These are phyloP conservation scores for Parathielavia appendiculata DNA, from an alignment of 495 filamentous ascomycete genomes.

Conservation along the genomic window DNA sequence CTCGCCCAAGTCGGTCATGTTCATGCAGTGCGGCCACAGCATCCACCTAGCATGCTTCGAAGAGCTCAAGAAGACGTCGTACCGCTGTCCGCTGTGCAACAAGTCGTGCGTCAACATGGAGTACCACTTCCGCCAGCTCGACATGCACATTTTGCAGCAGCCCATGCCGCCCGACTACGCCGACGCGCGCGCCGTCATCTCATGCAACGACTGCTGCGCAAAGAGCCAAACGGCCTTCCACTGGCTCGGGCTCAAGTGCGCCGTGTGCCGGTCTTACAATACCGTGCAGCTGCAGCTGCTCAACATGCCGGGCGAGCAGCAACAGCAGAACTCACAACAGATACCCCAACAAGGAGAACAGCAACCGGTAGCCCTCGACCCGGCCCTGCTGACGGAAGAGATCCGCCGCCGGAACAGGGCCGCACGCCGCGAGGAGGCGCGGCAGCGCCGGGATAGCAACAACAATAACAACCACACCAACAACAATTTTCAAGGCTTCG, in stretches of 20 bases:
- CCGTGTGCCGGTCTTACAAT: slow-evolving; percentile 78
- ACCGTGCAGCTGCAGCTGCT: slow-evolving; percentile 65
- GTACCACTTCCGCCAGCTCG: slow-evolving; percentile 82
- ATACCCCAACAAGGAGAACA: not conserved
- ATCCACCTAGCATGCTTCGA: slow-evolving; percentile 85
- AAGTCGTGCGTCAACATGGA: slow-evolving; percentile 97
- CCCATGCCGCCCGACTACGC: slow-evolving; percentile 85
- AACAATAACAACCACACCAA: not conserved
- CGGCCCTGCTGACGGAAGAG: not conserved
- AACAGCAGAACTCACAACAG: not conserved
- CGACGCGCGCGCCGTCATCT: slow-evolving; percentile 72
- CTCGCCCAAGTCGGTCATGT: slow-evolving; percentile 82
- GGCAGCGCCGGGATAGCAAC: not conserved
- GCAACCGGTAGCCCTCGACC: slow-evolving; percentile 3
- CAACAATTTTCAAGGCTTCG: not conserved
- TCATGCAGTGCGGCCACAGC: slow-evolving; percentile 94
- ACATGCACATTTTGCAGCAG: slow-evolving; percentile 76
- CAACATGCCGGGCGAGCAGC: slow-evolving; percentile 25
- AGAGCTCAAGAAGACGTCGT: slow-evolving; percentile 77
- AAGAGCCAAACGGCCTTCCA: slow-evolving; percentile 84
- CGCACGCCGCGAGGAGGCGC: not conserved
- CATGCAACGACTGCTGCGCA: slow-evolving; percentile 90
- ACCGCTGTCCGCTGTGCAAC: slow-evolving; percentile 92
- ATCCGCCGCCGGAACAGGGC: not conserved
- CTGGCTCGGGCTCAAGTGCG: slow-evolving; percentile 91